A percentile compares a stretch with the other conserved stretches of the same genome.
These are phyloP conservation scores for Euphrasia confusa DNA, from an alignment of 257 asterid species.

Conservation along the genomic window DNA sequence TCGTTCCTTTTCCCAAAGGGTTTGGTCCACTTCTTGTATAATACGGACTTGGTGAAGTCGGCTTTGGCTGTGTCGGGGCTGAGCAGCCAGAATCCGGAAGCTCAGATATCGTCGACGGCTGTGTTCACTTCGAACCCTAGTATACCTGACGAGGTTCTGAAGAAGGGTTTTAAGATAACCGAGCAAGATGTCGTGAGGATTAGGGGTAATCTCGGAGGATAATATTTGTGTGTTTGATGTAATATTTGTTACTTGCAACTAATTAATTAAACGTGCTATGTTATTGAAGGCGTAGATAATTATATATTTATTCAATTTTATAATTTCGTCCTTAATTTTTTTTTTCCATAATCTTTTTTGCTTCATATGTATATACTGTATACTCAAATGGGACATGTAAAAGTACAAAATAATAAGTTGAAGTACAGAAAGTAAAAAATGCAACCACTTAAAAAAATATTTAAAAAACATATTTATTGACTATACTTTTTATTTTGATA, in stretches of 20 bases:
- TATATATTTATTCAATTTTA: too few relatives aligned
- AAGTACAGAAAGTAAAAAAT: too few relatives aligned
- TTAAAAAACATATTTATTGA: too few relatives aligned
- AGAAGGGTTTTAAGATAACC: constrained; percentile 36
- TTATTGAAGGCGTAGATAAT: too few relatives aligned
- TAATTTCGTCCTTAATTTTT: too few relatives aligned
- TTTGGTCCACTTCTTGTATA: constrained; percentile 44
- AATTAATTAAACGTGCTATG: too few relatives aligned
- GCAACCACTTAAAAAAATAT: too few relatives aligned
- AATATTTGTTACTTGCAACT: not conserved
- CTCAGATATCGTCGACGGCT: constrained; percentile 37
- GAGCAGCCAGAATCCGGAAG: constrained; percentile 60
- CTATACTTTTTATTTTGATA: too few relatives aligned
- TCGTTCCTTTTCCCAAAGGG: constrained; percentile 57
- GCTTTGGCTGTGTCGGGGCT: constrained; percentile 43
- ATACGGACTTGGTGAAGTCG: constrained; percentile 27
- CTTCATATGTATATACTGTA: too few relatives aligned
- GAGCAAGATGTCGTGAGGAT: constrained; percentile 40
- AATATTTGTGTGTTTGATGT: not conserved
- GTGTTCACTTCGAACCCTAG: constrained; percentile 27
- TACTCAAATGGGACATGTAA: too few relatives aligned
- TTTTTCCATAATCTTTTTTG: too few relatives aligned
- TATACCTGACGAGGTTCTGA: constrained; percentile 36
- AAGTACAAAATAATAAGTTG: too few relatives aligned
- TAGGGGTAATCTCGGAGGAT: constrained; percentile 45